These are phyloP conservation scores for Leavenworthia alabamica DNA, from an alignment of 345 rosid genomes.

Conservation along the genomic window DNA sequence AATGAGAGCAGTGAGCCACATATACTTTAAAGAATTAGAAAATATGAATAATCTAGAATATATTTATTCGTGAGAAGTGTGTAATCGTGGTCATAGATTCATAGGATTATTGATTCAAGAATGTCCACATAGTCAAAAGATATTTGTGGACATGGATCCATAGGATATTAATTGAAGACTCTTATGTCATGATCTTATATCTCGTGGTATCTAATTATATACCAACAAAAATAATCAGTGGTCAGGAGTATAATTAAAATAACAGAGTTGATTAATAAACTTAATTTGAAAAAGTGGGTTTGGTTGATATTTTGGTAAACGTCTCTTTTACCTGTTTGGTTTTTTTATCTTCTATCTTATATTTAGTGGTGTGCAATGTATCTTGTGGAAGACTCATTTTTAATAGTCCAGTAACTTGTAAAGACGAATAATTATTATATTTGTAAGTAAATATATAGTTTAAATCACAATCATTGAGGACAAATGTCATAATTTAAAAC, in stretches of 20 bases:
- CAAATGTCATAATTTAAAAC: not conserved
- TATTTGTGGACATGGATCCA: too few species aligned
- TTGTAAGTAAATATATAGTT: not conserved
- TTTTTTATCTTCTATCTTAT: constrained; percentile 1
- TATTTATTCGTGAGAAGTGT: too few species aligned
- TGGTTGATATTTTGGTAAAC: constrained; percentile 28
- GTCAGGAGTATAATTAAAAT: not conserved
- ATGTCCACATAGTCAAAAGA: too few species aligned
- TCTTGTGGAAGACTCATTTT: constrained; percentile 9
- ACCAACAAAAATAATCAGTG: constrained; percentile 8
- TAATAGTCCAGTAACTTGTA: constrained; percentile 9
- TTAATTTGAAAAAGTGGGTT: constrained; percentile 9
- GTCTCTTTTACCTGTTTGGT: constrained; percentile 23
- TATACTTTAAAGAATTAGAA: not conserved
- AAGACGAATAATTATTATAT: not conserved
- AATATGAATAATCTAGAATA: too few species aligned
- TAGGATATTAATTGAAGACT: too few species aligned
- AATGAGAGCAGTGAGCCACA: not conserved
- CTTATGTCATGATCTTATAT: not conserved
- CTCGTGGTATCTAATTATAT: not conserved
- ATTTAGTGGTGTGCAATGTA: constrained; percentile 6
- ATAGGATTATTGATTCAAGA: too few species aligned
- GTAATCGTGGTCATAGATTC: too few species aligned
- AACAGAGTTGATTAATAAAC: not conserved
- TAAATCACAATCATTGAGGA: constrained; percentile 1